Percentiles rank a stretch among this genome's conserved stretches.
Conservation (phyloP, 163 green algal genomes). For the Scenedesmus sp. region DNA sequence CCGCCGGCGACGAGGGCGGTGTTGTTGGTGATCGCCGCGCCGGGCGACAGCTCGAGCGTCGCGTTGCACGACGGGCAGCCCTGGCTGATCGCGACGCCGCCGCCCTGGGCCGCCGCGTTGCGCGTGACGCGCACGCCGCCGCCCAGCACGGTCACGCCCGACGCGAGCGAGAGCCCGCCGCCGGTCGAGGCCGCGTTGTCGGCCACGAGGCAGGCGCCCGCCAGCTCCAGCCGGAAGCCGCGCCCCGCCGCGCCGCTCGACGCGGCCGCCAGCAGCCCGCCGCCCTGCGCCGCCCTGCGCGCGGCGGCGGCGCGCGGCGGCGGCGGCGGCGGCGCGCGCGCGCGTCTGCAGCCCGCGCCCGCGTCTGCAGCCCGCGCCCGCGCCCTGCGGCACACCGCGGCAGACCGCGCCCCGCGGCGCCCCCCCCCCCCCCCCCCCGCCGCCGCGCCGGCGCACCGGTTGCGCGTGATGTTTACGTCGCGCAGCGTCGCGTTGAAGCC, state of each 20-base stretch:
- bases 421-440: background rate
- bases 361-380: no score
- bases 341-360: background rate
- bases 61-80: background rate
- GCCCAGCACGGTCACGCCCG: background rate
- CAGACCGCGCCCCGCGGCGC: background rate
- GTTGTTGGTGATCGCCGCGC: background rate
- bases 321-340: background rate
- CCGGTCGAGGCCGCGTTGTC: background rate
- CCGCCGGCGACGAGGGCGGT: slow-evolving; percentile 4
- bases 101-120: background rate
- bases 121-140: background rate
- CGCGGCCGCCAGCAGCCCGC: background rate
- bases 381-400: background rate
- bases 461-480: background rate
- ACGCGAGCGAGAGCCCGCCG: background rate
- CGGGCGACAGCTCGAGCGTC: background rate
- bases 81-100: background rate
- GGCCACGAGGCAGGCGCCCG: background rate
- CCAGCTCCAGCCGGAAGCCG: background rate
- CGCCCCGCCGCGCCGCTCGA: background rate
- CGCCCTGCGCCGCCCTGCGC: background rate
- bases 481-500: background rate
- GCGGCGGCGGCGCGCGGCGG: background rate
- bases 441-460: background rate